phyloP scores from a whole-genome alignment of 225 moss, liverwort and hornwort species.

The Straminergon stramineum region DNA sequence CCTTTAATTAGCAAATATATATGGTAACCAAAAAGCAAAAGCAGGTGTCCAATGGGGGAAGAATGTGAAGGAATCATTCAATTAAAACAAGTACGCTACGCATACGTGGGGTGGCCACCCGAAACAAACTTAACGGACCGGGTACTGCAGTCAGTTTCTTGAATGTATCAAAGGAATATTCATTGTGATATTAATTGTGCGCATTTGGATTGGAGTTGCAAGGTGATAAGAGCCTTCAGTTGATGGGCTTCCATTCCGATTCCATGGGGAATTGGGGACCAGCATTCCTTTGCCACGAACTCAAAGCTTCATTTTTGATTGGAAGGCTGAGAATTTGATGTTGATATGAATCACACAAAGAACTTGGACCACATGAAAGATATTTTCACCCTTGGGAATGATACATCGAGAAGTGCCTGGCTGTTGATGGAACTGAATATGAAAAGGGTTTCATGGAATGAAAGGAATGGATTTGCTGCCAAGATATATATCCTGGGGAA shows the following conservation, averaged over 20 bases:
- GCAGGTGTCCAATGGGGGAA: background rate
- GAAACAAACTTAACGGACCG: background rate
- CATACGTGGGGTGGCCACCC: background rate
- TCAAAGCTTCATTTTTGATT: background rate
- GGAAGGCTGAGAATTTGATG: background rate
- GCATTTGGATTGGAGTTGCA: background rate
- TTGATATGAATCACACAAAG: background rate
- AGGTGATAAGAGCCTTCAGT: background rate
- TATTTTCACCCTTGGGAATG: background rate
- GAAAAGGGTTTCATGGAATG: background rate
- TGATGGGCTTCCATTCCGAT: background rate
- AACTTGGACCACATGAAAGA: background rate
- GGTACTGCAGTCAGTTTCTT: background rate
- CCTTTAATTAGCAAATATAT: background rate
- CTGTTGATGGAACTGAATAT: background rate
- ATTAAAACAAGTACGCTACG: background rate
- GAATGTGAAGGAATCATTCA: background rate
- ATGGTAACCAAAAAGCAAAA: background rate
- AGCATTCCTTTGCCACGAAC: background rate
- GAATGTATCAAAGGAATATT: background rate
- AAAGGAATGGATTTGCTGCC: too few species aligned
- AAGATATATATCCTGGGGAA: background rate
- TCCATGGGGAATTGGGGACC: background rate
- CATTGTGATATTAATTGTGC: background rate
- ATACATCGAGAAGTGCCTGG: background rate